These are phyloP conservation scores for Wickerhamomyces alni DNA, from an alignment of 805 yeast genomes.

Conservation along the genomic window DNA sequence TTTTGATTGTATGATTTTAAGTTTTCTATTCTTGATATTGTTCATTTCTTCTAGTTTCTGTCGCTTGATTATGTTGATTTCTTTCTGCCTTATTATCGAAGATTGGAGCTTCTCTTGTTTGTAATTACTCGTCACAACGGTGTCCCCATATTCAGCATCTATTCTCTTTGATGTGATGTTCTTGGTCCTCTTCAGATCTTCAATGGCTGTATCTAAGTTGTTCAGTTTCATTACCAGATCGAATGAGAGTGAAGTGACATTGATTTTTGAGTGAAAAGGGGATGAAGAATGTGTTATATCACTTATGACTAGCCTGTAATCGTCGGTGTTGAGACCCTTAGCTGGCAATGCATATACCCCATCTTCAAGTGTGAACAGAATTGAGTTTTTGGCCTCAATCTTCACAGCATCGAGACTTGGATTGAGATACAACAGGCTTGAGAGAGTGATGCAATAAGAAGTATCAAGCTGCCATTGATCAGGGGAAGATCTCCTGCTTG, in stretches of 20 bases:
- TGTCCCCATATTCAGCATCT: constrained; percentile 3
- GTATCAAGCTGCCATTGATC: constrained; percentile 21
- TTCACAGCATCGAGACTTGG: constrained; percentile 20
- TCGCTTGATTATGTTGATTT: background rate
- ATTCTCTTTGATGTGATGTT: constrained; percentile 9
- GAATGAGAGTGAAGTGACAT: constrained; percentile 26
- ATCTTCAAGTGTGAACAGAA: constrained; percentile 27
- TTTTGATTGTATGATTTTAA: constrained; percentile 4
- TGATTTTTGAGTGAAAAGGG: constrained; percentile 4
- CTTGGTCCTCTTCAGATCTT: constrained; percentile 25
- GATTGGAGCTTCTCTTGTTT: constrained; percentile 4
- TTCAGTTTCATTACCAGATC: constrained; percentile 38
- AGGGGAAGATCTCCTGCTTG: constrained; percentile 3
- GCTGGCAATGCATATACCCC: constrained; percentile 21
- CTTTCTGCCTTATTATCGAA: constrained; percentile 4
- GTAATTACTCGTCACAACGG: constrained; percentile 1
- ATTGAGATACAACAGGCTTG: constrained; percentile 28
- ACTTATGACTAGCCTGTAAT: constrained; percentile 6
- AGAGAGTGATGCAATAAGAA: constrained; percentile 23
- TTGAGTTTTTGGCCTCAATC: constrained; percentile 11
- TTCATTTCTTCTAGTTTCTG: constrained; percentile 10
- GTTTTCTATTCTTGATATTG: constrained; percentile 6
- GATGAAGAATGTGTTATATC: background rate
- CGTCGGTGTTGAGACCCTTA: constrained; percentile 2
- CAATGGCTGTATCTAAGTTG: constrained; percentile 30